Evolutionary conservation across 2,329 filamentous ascomycete genomes (phyloP).

Genomic region (Exophiala viscosa): DNA sequence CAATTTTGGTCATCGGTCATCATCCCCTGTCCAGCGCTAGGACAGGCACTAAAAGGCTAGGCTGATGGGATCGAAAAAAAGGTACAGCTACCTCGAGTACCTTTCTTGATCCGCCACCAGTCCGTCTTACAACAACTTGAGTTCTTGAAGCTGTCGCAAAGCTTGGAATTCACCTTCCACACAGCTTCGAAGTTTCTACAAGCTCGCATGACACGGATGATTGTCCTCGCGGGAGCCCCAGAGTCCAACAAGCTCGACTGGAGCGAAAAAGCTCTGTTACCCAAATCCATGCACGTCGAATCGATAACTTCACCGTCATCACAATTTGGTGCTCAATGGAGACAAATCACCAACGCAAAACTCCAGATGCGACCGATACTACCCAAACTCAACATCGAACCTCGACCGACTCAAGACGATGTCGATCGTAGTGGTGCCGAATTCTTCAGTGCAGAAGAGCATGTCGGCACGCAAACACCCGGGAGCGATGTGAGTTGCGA

Average conservation of each 20-base stretch:
- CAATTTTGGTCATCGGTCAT: background rate
- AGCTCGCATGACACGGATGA: constrained; percentile 27
- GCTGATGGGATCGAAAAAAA: background rate
- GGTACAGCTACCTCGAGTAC: background rate
- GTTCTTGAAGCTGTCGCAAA: background rate
- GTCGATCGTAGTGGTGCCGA: constrained; percentile 25
- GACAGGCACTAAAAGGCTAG: background rate
- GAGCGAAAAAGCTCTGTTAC: constrained; percentile 27
- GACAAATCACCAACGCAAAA: constrained; percentile 25
- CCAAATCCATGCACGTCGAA: constrained; percentile 21
- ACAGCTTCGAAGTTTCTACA: background rate
- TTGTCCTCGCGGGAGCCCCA: constrained; percentile 29
- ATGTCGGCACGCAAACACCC: constrained; percentile 20
- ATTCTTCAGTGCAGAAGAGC: constrained; percentile 25
- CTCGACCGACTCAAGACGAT: constrained; percentile 12
- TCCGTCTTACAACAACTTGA: background rate
- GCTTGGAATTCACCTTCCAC: background rate
- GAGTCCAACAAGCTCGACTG: constrained; percentile 25
- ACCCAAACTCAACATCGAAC: constrained; percentile 24
- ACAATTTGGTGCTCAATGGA: constrained; percentile 26
- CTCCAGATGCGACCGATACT: constrained; percentile 27
- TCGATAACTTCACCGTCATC: constrained; percentile 13
- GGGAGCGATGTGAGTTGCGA: constrained; percentile 25
- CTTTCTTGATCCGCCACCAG: constrained; percentile 1
- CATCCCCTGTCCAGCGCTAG: background rate